A percentile compares a stretch with the other conserved stretches of the same genome.
phyloP scores from a whole-genome alignment of 2,329 filamentous ascomycete species.

The Nothopassalora personata region DNA sequence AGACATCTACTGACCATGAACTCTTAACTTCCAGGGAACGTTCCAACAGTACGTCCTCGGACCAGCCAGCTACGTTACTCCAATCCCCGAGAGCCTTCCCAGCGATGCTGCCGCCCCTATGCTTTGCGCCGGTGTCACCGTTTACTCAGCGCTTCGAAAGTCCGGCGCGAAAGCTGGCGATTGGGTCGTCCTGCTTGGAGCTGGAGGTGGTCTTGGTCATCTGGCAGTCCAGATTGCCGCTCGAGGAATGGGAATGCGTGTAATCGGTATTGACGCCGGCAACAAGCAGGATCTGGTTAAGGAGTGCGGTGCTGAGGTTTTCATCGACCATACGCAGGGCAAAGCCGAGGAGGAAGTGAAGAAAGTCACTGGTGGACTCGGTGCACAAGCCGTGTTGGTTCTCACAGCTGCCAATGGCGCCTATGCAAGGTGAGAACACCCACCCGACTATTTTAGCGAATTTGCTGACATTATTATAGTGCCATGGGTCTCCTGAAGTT shows the following conservation, averaged over 20 bases:
- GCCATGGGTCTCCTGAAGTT: conserved; percentile 40
- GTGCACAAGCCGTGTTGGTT: conserved; percentile 57
- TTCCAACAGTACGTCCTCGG: conserved; percentile 65
- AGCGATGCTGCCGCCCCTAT: conserved; percentile 61
- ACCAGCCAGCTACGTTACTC: conserved; percentile 63
- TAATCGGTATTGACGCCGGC: conserved; percentile 61
- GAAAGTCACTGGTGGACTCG: conserved; percentile 52
- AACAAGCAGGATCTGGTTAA: conserved; percentile 59
- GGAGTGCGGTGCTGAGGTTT: conserved; percentile 60
- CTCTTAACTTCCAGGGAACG: conserved; percentile 36
- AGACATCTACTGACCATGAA: neutral
- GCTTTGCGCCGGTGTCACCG: conserved; percentile 63
- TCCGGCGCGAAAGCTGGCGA: conserved; percentile 54
- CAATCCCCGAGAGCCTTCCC: conserved; percentile 57
- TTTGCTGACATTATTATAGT: conserved; percentile 7
- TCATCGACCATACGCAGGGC: conserved; percentile 57
- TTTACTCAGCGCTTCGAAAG: conserved; percentile 61
- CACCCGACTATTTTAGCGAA: neutral
- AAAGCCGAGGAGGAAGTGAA: conserved; percentile 52
- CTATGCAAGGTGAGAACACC: conserved; percentile 34
- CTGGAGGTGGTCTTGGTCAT: conserved; percentile 46
- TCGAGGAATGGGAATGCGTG: conserved; percentile 57
- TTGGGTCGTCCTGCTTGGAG: conserved; percentile 51
- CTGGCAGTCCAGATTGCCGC: conserved; percentile 57
- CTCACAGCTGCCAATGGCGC: conserved; percentile 45